A percentile compares a stretch with the other conserved stretches of the same genome.
phyloP scores from a whole-genome alignment of 1,139 yeast genomes.

The Pichia inconspicua region DNA sequence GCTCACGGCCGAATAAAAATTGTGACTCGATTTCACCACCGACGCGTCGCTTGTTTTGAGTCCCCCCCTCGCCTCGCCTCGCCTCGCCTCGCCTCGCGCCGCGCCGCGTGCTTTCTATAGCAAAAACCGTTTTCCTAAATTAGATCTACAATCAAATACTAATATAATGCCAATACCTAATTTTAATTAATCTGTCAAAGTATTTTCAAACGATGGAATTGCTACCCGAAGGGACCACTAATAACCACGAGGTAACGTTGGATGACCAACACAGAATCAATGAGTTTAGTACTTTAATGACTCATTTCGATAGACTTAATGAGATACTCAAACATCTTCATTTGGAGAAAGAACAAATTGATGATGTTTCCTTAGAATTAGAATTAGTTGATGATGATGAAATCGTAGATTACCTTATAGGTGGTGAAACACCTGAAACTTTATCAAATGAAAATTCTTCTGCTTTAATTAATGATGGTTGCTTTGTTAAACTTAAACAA shows the following conservation, averaged over 20 bases:
- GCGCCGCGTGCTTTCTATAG: neutral
- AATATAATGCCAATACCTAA: too few relatives aligned
- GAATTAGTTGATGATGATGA: conserved; percentile 82
- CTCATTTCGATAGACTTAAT: conserved; percentile 53
- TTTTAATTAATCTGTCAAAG: too few relatives aligned
- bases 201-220: conserved; percentile 25
- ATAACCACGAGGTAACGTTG: conserved; percentile 74
- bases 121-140: neutral
- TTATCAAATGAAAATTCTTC: conserved; percentile 25
- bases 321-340: conserved; percentile 43
- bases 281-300: conserved; percentile 73
- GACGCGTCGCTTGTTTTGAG: too few relatives aligned
- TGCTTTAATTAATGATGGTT: conserved; percentile 9
- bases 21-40: too few relatives aligned
- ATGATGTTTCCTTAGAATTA: conserved; percentile 76
- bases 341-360: conserved; percentile 79
- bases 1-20: too few relatives aligned
- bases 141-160: too few relatives aligned
- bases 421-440: conserved; percentile 33
- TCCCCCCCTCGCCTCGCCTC: too few relatives aligned
- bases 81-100: too few relatives aligned
- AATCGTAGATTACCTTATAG: conserved; percentile 53
- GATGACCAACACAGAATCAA: conserved; percentile 88
- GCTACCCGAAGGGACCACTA: conserved; percentile 59
- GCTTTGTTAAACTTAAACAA: conserved; percentile 62